Evolutionary conservation across 2,329 filamentous ascomycete species (phyloP).

Genomic region (Aschersonia sp.): DNA sequence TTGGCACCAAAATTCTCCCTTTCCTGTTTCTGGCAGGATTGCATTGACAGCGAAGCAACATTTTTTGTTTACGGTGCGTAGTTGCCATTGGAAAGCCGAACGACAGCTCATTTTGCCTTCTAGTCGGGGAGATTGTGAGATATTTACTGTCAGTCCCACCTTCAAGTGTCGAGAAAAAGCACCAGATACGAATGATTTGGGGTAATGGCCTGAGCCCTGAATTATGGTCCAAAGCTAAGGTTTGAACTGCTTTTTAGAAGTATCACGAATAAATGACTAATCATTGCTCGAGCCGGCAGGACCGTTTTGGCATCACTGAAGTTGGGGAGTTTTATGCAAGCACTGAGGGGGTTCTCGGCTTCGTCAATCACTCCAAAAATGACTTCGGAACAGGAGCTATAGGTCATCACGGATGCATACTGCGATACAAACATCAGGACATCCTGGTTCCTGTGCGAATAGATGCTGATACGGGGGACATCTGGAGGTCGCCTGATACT

Average conservation of each 20-base stretch:
- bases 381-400: constrained; percentile 2
- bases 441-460: constrained; percentile 1
- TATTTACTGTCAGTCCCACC: constrained; percentile 3
- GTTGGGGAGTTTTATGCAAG: constrained; percentile 5
- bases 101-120: not conserved
- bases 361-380: not conserved
- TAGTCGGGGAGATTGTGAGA: constrained; percentile 3
- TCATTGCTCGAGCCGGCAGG: not conserved
- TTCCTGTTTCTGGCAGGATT: constrained; percentile 4
- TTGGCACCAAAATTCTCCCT: constrained; percentile 4
- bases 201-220: constrained; percentile 5
- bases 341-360: constrained; percentile 1
- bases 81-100: not conserved
- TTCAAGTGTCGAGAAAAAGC: constrained; percentile 1
- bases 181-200: constrained; percentile 2
- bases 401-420: constrained; percentile 4
- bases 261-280: not conserved
- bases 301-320: constrained; percentile 4
- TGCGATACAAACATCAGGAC: not conserved
- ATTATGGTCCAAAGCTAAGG: constrained; percentile 3
- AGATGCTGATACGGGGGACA: constrained; percentile 2
- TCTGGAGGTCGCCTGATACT: constrained; percentile 3
- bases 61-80: constrained; percentile 3
- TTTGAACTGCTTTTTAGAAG: not conserved
- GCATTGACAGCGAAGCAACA: constrained; percentile 4